A percentile compares a stretch with the other conserved stretches of the same genome.
Evolutionary conservation across 2,329 filamentous ascomycete species (phyloP).

Genomic region (Paramyrothecium roridum): DNA sequence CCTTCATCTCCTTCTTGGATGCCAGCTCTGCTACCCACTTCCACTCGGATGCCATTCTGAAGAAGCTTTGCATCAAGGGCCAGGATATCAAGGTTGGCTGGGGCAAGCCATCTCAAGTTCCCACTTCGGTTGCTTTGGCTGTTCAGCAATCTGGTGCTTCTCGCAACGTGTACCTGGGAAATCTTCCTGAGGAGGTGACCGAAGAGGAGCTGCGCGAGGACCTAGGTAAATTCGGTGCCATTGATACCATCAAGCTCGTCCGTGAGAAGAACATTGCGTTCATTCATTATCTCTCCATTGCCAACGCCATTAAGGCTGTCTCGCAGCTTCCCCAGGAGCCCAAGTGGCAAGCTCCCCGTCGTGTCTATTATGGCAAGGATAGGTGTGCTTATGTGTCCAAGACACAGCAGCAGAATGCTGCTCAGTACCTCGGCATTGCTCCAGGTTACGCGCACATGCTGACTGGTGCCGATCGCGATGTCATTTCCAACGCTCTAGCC

Average conservation of each 20-base stretch:
- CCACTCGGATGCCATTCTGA: slow-evolving; percentile 98
- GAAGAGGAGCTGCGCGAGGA: slow-evolving; percentile 95
- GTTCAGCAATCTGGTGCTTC: slow-evolving; percentile 97
- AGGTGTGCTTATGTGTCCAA: slow-evolving; percentile 98
- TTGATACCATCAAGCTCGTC: slow-evolving; percentile 97
- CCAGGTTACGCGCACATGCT: slow-evolving; percentile 95
- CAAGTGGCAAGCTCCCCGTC: slow-evolving; percentile 93
- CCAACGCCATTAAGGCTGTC: slow-evolving; percentile 97
- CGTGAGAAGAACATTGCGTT: slow-evolving; percentile 98
- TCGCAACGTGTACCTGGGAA: slow-evolving; percentile 94
- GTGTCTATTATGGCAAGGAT: slow-evolving; percentile 98
- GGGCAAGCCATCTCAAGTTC: slow-evolving; percentile 98
- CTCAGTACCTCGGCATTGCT: slow-evolving; percentile 95
- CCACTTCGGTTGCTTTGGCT: slow-evolving; percentile 93
- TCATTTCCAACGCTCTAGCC: slow-evolving; percentile 93
- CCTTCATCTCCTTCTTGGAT: slow-evolving; percentile 98
- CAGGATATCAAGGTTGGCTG: slow-evolving; percentile 99
- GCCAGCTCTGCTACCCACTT: slow-evolving; percentile 98
- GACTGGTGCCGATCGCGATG: slow-evolving; percentile 90
- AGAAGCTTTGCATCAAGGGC: slow-evolving; percentile 97
- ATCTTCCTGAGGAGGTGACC: slow-evolving; percentile 81
- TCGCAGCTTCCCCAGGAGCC: slow-evolving; percentile 92
- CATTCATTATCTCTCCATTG: slow-evolving; percentile 94
- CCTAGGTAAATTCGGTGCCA: slow-evolving; percentile 90
- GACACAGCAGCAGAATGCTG: slow-evolving; percentile 98